Base-by-base conservation (phyloP, 441 rosid genomes). In the Erodium texanum region DNA sequence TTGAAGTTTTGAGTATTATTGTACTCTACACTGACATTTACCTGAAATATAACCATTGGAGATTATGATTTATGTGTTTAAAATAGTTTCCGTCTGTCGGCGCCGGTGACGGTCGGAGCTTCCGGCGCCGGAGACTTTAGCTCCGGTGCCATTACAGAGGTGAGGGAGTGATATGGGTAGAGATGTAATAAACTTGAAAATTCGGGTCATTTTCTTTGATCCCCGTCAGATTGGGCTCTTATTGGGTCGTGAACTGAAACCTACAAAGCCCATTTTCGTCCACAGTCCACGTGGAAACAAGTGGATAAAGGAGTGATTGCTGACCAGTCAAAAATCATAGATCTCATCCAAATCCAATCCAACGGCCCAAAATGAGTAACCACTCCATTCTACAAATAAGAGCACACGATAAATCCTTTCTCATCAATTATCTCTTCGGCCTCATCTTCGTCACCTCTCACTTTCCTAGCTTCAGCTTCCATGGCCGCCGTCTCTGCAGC, bases 211-310 rank as follows among this genome's bases (percentile, higher is more conserved):
- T 43, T 43, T 14, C 50, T 43, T 1, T 43, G 15, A 66, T 95
- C 97, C 24, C 24, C 18, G 16, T 54, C 7, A 0, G 3, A 54
- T 18, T 54, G 61, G 61, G 61, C 61, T 1, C 23, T 54, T 5
- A 18, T 19, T 19, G 61, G 61, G 61, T 24, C 24, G 24, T 19
- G 8, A n/a, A n/a, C n/a, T n/a, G n/a, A 32, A 32, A 7, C 7
- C 36, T 2, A 32, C 7, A 32, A 18, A 54, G 61, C 61, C 61
- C 61, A 54, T 3, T 2, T 15, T 14, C 16, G 61, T 54, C 23
- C 59, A 18, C 59, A 52, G 22, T 52, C 22, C 22, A 52, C 59
- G 59, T 52, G 22, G 59, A 7, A 7, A 16, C 23, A 52, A 18
- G 61, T 54, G 24, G 61, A 43, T 43, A 43, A 43, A 11, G n/a